Conservation (phyloP, 371 early-diverging fungal species). For the Coemansia sp. region DNA sequence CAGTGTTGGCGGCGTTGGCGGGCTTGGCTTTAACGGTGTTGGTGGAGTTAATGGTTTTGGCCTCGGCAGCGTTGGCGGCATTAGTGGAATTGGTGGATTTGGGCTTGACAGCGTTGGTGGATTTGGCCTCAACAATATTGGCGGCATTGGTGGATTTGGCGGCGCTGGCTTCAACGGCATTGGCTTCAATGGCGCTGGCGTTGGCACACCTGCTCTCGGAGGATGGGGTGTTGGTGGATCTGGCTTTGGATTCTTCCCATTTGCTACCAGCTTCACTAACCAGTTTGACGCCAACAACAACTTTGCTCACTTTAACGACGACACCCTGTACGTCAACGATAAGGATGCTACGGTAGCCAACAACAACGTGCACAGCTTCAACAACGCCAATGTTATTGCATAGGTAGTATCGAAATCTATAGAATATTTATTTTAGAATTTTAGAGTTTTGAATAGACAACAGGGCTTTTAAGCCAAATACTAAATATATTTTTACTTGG, state of each 20-base stretch:
- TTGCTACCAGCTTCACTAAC: conserved; percentile 7
- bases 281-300: conserved; percentile 4
- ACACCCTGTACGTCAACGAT: conserved; percentile 20
- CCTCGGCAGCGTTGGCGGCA: too few species aligned
- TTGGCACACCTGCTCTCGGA: too few species aligned
- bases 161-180: too few species aligned
- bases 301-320: conserved; percentile 14
- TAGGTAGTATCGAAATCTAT: neutral
- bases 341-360: conserved; percentile 3
- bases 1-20: neutral
- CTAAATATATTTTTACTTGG: neutral
- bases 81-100: too few species aligned
- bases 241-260: conserved; percentile 4
- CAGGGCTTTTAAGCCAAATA: neutral
- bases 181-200: too few species aligned
- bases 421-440: neutral
- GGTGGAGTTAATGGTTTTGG: too few species aligned
- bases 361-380: conserved; percentile 10
- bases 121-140: too few species aligned
- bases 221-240: too few species aligned
- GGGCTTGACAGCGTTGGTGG: too few species aligned
- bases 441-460: neutral
- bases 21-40: neutral
- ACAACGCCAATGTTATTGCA: conserved; percentile 5
- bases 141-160: too few species aligned